Conservation (phyloP, 495 filamentous ascomycete species). For the Aspergillus cavernicola region DNA sequence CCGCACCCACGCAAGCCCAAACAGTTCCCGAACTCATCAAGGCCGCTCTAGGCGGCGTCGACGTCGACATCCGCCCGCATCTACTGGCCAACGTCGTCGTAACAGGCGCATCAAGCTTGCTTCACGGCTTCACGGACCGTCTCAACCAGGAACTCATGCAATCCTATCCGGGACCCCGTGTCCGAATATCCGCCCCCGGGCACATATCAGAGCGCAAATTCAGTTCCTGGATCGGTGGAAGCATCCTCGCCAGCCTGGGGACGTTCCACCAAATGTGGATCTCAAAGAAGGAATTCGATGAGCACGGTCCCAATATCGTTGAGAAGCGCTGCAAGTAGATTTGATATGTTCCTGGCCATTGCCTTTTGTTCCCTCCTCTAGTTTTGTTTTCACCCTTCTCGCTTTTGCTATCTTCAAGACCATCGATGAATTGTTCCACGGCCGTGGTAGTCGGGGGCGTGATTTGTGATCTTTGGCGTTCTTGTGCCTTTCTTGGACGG, state of each 20-base stretch:
- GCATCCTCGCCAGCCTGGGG: constrained; percentile 90
- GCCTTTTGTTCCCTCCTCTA: neutral
- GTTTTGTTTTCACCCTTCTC: neutral
- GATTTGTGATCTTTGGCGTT: constrained; percentile 5
- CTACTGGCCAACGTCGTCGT: constrained; percentile 89
- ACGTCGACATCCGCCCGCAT: constrained; percentile 82
- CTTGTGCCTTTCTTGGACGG: constrained; percentile 5
- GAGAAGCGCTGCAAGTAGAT: constrained; percentile 57
- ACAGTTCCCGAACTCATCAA: constrained; percentile 78
- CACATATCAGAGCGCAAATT: constrained; percentile 82
- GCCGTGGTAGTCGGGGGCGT: neutral
- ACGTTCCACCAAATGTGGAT: constrained; percentile 99
- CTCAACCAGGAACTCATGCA: constrained; percentile 75
- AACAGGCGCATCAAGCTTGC: constrained; percentile 76
- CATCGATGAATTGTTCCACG: neutral
- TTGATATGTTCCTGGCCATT: neutral
- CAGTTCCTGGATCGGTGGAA: constrained; percentile 93
- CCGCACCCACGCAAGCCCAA: constrained; percentile 58
- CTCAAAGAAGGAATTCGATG: constrained; percentile 63
- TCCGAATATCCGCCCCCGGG: constrained; percentile 81
- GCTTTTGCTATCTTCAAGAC: neutral
- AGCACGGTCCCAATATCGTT: constrained; percentile 56
- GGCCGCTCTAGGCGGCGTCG: constrained; percentile 69
- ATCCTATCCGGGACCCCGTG: constrained; percentile 74
- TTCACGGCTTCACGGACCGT: constrained; percentile 87